Evolutionary conservation across 2,329 filamentous ascomycete species (phyloP), one percentile per base, ranked within the genome.

Genomic region (Lojkania enalia): DNA sequence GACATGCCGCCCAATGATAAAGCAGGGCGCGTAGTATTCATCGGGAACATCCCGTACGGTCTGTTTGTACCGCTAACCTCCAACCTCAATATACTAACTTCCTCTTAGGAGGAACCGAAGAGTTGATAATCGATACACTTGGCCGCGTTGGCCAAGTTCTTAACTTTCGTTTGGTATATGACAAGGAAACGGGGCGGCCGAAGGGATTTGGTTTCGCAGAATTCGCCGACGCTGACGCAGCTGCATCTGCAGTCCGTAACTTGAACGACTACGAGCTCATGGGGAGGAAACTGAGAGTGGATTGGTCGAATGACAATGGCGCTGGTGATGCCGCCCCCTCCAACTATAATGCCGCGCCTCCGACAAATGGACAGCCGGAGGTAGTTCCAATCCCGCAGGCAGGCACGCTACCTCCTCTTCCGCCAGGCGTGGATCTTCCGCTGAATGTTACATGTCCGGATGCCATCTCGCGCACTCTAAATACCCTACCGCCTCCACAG

Each of bases 191-290:
- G 2, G 91, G 92, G 31, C 85, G 90, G 44, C 91, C 94, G 1
- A 97, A 96, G 71, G 94, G 94, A 14, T 99, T 96, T 68, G 94
- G 94, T 25, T 99, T 97, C 62, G 88, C 91, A 63, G 92, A 97
- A 69, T 99, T 95, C 66, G 87, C 90, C 43, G 94, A 97, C 65
- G 85, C 88, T 48, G 92, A 95, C 81, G 79, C 90, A 19, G 94
- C 94, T 21, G 90, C 92, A 27, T 95, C 90, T 2, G 94, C 94
- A 2, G 92, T 97, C 36, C 86, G 92, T 58, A 97, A 99, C 67
- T 77, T 97, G 40, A 96, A 97, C 74, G 90, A 96, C 70, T 86
- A 90, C 73, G 92, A 97, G 69, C 85, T 96, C 65, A 95, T 96
- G 85, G 90, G 90, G 43, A 84, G 94, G 61, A 95, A 95, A 71